These are phyloP conservation scores for Talaromyces sp. DNA, from an alignment of 2,329 filamentous ascomycete species.

Conservation along the genomic window DNA sequence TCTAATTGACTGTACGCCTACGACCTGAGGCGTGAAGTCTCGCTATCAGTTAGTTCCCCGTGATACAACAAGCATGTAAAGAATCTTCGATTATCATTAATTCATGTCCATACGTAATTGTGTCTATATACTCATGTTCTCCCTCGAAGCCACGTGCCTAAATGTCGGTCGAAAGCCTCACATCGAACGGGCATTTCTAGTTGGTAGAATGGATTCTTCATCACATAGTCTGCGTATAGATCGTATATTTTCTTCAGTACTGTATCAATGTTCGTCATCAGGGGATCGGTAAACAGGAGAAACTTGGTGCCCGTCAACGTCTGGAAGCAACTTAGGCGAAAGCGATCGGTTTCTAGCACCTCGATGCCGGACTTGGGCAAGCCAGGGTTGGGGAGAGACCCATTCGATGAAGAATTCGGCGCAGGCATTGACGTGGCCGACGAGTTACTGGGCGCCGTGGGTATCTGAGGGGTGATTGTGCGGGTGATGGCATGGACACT, in stretches of 20 bases:
- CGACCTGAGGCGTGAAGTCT: neutral
- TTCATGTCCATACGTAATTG: constrained; percentile 5
- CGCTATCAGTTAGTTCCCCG: neutral
- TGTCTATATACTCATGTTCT: constrained; percentile 35
- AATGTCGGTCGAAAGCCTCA: constrained; percentile 86
- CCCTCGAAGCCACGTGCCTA: constrained; percentile 70
- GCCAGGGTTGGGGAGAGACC: constrained; percentile 26
- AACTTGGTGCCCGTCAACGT: constrained; percentile 95
- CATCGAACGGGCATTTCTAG: constrained; percentile 95
- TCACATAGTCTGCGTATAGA: constrained; percentile 92
- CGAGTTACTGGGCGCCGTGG: constrained; percentile 20
- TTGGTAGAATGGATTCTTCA: constrained; percentile 99
- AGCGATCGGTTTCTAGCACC: constrained; percentile 88
- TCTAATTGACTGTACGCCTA: neutral
- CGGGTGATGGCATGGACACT: constrained; percentile 61
- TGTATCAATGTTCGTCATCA: constrained; percentile 76
- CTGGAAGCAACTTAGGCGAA: constrained; percentile 92
- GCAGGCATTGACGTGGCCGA: constrained; percentile 29
- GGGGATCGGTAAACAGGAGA: constrained; percentile 84
- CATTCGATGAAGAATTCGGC: constrained; percentile 11
- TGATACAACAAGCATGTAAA: neutral
- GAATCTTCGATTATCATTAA: neutral
- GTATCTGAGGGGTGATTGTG: constrained; percentile 43
- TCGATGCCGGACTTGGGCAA: constrained; percentile 63
- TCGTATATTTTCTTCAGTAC: constrained; percentile 86